Percentiles rank a stretch among this genome's conserved stretches.
Conservation (phyloP, 2,329 filamentous ascomycete genomes). For the Cordyceps tenuipes region DNA sequence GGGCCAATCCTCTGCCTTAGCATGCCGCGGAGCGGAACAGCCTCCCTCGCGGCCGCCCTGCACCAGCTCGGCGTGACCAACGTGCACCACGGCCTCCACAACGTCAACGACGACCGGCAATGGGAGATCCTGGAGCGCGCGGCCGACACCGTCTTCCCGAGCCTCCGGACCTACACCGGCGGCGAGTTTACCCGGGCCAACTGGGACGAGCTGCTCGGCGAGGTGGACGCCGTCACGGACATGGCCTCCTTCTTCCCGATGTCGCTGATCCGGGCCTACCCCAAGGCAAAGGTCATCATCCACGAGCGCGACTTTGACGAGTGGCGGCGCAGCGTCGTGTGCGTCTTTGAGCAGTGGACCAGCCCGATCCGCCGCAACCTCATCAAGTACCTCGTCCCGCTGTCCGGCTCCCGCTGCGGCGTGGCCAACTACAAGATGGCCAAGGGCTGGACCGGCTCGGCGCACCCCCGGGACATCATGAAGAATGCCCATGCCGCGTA, state of each 20-base stretch:
- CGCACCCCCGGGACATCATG: not conserved
- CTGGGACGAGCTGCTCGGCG: slow-evolving; percentile 19
- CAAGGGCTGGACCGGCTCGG: not conserved
- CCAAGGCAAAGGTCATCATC: slow-evolving; percentile 23
- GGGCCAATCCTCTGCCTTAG: slow-evolving; percentile 11
- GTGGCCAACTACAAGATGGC: not conserved
- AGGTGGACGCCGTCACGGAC: slow-evolving; percentile 21
- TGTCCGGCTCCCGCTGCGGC: not conserved
- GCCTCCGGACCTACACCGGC: slow-evolving; percentile 16
- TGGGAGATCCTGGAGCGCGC: not conserved
- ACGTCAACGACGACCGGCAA: not conserved
- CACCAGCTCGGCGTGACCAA: slow-evolving; percentile 10
- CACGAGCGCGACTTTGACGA: slow-evolving; percentile 20
- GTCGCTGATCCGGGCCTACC: slow-evolving; percentile 21
- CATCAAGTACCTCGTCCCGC: not conserved
- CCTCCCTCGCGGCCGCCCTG: slow-evolving; percentile 12
- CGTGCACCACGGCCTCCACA: slow-evolving; percentile 11
- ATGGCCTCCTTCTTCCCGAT: slow-evolving; percentile 18
- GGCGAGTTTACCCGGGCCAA: slow-evolving; percentile 14
- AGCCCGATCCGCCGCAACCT: not conserved
- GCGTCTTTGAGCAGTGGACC: slow-evolving; percentile 8
- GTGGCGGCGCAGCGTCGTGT: not conserved
- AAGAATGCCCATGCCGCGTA: slow-evolving; percentile 17
- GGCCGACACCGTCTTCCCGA: slow-evolving; percentile 9
- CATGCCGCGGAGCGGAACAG: slow-evolving; percentile 14